Conservation (phyloP, 116 monocot species). For the Papilionanthe hybrid region DNA sequence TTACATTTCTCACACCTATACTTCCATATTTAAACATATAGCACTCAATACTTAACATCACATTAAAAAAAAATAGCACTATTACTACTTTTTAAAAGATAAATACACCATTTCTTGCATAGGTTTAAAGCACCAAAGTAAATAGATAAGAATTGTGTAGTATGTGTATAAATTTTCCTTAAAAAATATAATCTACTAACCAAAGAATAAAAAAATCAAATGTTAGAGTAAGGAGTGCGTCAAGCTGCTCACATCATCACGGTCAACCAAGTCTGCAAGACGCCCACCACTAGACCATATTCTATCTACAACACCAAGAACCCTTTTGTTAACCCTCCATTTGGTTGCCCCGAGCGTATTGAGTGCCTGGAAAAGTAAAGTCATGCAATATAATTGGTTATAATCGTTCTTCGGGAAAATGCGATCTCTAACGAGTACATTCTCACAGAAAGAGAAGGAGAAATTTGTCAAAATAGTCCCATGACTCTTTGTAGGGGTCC, state of each 20-base stretch:
- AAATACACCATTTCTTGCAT: no score
- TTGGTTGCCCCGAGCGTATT: constrained; percentile 83
- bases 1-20: no score
- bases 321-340: constrained; percentile 89
- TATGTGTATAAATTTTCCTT: no score
- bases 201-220: background rate
- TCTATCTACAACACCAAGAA: constrained; percentile 88
- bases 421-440: background rate
- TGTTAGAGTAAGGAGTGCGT: background rate
- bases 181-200: background rate
- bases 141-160: no score
- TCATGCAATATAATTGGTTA: background rate
- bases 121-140: no score
- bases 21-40: no score
- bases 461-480: no score
- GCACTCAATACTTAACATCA: no score
- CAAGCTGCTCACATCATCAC: constrained; percentile 64
- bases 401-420: background rate
- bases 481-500: no score
- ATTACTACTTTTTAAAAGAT: no score
- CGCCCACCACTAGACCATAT: constrained; percentile 95
- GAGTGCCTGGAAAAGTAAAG: constrained; percentile 47
- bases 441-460: background rate
- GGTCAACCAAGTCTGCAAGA: constrained; percentile 81
- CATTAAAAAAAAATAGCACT: no score